Evolutionary conservation across 2,329 filamentous ascomycete genomes (phyloP).

Genomic region (Colletotrichum sp.): DNA sequence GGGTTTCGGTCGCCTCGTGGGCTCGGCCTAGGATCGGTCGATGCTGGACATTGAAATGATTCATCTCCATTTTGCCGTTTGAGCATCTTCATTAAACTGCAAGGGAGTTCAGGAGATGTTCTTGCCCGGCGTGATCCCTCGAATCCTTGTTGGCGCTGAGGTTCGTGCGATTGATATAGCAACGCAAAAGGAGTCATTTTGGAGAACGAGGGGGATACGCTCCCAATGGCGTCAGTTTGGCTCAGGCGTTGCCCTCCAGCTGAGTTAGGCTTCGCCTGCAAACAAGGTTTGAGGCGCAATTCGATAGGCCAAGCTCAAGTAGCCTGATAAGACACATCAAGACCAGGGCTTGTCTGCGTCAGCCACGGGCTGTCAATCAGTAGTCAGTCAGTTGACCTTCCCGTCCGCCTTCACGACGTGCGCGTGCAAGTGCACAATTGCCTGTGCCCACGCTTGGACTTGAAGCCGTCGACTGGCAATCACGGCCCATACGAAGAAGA

Average conservation of each 20-base stretch:
- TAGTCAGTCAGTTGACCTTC: not conserved
- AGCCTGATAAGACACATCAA: not conserved
- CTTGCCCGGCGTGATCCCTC: not conserved
- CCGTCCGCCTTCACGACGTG: not conserved
- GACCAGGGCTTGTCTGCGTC: not conserved
- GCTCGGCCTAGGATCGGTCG: not conserved
- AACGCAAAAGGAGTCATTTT: constrained; percentile 16
- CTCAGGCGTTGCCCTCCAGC: not conserved
- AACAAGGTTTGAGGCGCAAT: constrained; percentile 8
- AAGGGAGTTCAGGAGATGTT: not conserved
- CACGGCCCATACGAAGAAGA: not conserved
- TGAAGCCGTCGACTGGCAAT: not conserved
- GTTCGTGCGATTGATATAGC: constrained; percentile 22
- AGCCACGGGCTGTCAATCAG: not conserved
- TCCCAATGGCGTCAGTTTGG: not conserved
- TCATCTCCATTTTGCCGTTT: not conserved
- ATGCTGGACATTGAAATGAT: constrained; percentile 5
- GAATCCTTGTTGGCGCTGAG: constrained; percentile 3
- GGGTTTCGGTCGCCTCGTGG: constrained; percentile 14
- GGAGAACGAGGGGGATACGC: not conserved
- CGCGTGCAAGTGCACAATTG: not conserved
- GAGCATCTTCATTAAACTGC: not conserved
- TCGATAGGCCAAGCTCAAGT: not conserved
- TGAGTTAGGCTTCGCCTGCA: not conserved
- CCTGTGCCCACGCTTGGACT: constrained; percentile 12